Evolutionary conservation across 2,329 filamentous ascomycete genomes (phyloP).

Genomic region (Penicillium glabrum): DNA sequence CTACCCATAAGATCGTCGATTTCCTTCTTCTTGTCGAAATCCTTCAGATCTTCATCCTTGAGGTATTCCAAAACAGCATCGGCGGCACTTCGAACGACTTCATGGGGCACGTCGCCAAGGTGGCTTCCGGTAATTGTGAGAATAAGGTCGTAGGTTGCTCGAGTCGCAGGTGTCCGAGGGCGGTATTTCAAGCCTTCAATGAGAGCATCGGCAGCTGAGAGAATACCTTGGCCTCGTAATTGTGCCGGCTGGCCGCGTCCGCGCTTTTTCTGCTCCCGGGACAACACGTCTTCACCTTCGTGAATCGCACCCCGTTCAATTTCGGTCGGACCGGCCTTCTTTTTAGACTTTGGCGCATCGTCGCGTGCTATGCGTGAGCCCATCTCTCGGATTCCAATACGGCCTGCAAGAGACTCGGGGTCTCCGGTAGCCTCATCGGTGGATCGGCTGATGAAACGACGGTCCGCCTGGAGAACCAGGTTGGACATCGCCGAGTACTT

Average conservation of each 20-base stretch:
- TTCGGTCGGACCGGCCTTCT: constrained; percentile 63
- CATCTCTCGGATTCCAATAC: constrained; percentile 94
- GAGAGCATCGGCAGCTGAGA: constrained; percentile 79
- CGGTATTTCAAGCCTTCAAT: constrained; percentile 92
- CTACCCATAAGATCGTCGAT: constrained; percentile 90
- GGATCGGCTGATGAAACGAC: constrained; percentile 87
- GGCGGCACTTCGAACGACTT: constrained; percentile 88
- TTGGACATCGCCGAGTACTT: constrained; percentile 99
- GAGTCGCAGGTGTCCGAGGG: constrained; percentile 85
- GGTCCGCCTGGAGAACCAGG: constrained; percentile 99
- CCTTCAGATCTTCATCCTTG: constrained; percentile 94
- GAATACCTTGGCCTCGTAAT: constrained; percentile 70
- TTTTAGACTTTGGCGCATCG: constrained; percentile 77
- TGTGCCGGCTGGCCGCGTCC: constrained; percentile 72
- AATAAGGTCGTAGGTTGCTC: constrained; percentile 92
- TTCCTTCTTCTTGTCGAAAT: constrained; percentile 97
- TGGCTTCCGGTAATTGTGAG: constrained; percentile 84
- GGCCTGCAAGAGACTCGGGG: constrained; percentile 92
- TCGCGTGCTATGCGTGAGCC: constrained; percentile 80
- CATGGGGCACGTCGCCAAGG: constrained; percentile 88
- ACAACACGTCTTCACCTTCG: constrained; percentile 80
- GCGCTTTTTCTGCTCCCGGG: constrained; percentile 81
- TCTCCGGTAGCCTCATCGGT: constrained; percentile 96
- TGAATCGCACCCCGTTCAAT: constrained; percentile 73
- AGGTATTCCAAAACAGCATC: constrained; percentile 88